Base-by-base conservation (phyloP, 73 alveolate genomes). In the Paramecium biaurelia region DNA sequence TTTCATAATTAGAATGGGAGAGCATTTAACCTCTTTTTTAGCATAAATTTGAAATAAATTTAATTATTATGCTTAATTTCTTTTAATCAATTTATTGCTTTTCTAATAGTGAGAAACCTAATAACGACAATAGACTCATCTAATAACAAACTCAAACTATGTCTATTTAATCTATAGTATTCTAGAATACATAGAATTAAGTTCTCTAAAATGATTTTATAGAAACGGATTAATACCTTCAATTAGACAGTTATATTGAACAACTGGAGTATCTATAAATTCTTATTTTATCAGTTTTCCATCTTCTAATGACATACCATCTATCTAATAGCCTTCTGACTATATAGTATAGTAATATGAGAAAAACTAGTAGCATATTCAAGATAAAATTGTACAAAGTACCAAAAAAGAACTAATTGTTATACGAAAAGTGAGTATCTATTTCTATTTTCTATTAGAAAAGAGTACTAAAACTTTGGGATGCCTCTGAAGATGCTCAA, bases 221-320 rank as follows among this genome's bases (percentile, higher is more conserved):
- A 34, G 90, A 79, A 79, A 79, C 90, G 76, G 90, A 79, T 79
- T 45, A 72, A 35, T 72, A 72, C 86, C 58, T 72, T 41, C 18
- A 35, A 32, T 38, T 72, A 35, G 86, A 72, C 58, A 72, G 34
- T 24, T 0, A 32, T 1, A 7, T 38, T 20, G 56, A 72, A 32
- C 26, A 26, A 26, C 4, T 63, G 7, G 82, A 63, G 82, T 63
- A 63, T 63, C 2, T 11, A 11, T 23, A 23, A 1, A 28, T 20
- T 63, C 8, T 28, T 24, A 63, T 32, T 1, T 21, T 5, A 53
- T 53, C 9, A 63, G 84, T 32, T 74, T 34, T 41, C 26, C 12
- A 12, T 74, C 87, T 18, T 37, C 37, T 42, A 30, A 26, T 79
- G 90, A 43, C 47, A 20, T 37, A 10, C 63, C 37, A 10, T 63